Conservation (phyloP, 78 protist genomes). For the Emiliania huxleyi region DNA sequence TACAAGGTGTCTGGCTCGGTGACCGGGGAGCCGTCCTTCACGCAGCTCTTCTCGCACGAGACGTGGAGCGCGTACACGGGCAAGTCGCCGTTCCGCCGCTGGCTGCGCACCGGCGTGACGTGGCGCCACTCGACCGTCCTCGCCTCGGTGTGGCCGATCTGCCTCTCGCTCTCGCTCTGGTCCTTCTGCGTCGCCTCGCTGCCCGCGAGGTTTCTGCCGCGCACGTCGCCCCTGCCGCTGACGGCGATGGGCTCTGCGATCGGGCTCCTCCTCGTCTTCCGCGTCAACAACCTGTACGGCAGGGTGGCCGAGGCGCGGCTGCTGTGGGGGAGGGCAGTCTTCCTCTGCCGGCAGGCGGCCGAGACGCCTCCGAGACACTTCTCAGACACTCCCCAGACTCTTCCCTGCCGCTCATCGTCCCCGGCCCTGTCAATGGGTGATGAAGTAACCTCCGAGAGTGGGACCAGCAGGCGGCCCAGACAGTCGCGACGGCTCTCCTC, state of each 20-base stretch:
- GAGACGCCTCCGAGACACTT: too few species aligned
- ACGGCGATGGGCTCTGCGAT: not conserved
- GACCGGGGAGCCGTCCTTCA: not conserved
- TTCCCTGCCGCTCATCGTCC: too few species aligned
- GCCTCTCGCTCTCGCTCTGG: not conserved
- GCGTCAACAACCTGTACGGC: not conserved
- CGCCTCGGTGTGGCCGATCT: not conserved
- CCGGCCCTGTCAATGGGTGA: too few species aligned
- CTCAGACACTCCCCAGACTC: too few species aligned
- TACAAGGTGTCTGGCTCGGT: not conserved
- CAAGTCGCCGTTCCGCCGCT: not conserved
- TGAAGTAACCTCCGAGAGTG: too few species aligned
- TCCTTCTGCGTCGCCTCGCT: not conserved
- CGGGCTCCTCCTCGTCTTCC: not conserved
- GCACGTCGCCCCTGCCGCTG: not conserved
- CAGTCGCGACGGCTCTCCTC: not conserved
- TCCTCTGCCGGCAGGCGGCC: too few species aligned
- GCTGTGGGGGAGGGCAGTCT: not conserved
- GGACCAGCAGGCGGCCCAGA: not conserved
- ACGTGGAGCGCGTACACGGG: not conserved
- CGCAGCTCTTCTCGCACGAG: not conserved
- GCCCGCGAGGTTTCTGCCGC: not conserved
- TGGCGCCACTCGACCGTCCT: not conserved
- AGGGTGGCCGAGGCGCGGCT: not conserved
- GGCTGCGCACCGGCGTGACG: not conserved